Evolutionary conservation across 1,139 yeast species (phyloP), one percentile per base, ranked within the genome.

Genomic region (Suhomyces coccinellae): DNA sequence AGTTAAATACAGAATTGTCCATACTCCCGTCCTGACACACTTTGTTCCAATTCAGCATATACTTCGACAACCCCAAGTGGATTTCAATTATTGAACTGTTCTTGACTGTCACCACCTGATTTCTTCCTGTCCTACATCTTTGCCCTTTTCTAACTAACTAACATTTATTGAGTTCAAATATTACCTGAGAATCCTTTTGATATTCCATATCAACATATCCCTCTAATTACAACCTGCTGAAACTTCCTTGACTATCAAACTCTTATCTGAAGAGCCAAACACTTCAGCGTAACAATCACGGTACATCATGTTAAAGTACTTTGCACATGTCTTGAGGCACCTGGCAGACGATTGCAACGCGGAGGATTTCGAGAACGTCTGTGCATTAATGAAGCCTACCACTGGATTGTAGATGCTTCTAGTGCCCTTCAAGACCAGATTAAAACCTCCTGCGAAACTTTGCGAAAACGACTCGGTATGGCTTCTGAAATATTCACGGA

Each of bases 271-370:
- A 3, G 29, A 13, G n/a, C 24, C 14, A 7, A 15, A 22, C 10
- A 37, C 8, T 8, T 37, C 39, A 2, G 26, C 26, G 20, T 38
- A 43, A 4, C 32, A 10, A 12, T 30, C 33, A 13, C 40, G 36
- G 24, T 34, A 44, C 32, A 40, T n/a, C 6, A 15, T 36, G 33
- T 41, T 44, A 36, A 44, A n/a, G n/a, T 37, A 30, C 39, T 37
- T 44, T 24, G 47, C 33, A 10, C 44, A 29, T 11, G 10, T 30
- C 20, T 40, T 27, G 27, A 44, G 14, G 15, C 34, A 34, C 6
- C 9, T 13, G 10, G 28, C 34, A 3, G 36, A 34, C 24, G 36
- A n/a, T 11, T 12, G n/a, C 12, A 27, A 22, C 6, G 12, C 13
- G 8, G 20, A n/a, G 11, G 27, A 33, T n/a, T 24, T 20, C 20